Conservation (phyloP, 306 rosid genomes). For the Adenanthera pavonina region DNA sequence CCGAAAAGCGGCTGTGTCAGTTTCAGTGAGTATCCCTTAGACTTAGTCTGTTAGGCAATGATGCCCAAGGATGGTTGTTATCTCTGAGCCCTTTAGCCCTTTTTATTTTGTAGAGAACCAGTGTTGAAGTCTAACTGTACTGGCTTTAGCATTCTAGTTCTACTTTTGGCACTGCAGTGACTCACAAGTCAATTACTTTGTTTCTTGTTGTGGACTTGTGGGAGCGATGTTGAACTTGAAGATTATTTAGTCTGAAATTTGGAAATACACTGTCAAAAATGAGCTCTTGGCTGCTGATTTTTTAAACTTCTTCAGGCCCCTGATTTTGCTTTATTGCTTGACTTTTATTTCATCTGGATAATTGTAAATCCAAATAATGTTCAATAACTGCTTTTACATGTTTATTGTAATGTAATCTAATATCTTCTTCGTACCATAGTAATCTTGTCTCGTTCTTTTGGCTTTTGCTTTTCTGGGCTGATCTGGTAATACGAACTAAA, state of each 20-base stretch:
- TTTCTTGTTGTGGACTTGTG: neutral
- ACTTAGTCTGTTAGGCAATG: slow-evolving; percentile 8
- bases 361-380: slow-evolving; percentile 8
- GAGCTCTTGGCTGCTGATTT: slow-evolving; percentile 19
- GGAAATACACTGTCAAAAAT: slow-evolving; percentile 19
- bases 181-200: slow-evolving; percentile 4
- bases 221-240: slow-evolving; percentile 15
- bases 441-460: no score
- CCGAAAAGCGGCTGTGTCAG: neutral
- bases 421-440: neutral
- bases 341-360: slow-evolving; percentile 10
- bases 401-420: neutral
- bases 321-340: slow-evolving; percentile 35
- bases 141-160: slow-evolving; percentile 17
- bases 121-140: slow-evolving; percentile 18
- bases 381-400: slow-evolving; percentile 8
- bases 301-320: slow-evolving; percentile 13
- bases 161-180: slow-evolving; percentile 11
- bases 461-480: neutral
- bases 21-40: slow-evolving; percentile 9
- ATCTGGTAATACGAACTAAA: neutral
- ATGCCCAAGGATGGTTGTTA: slow-evolving; percentile 9
- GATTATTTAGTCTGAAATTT: slow-evolving; percentile 25
- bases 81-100: slow-evolving; percentile 17
- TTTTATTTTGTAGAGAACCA: neutral